A percentile compares a stretch with the other conserved stretches of the same genome.
These are phyloP conservation scores for Keqinozyma sinolaborantium DNA, from an alignment of 1,139 yeast species.

Conservation along the genomic window DNA sequence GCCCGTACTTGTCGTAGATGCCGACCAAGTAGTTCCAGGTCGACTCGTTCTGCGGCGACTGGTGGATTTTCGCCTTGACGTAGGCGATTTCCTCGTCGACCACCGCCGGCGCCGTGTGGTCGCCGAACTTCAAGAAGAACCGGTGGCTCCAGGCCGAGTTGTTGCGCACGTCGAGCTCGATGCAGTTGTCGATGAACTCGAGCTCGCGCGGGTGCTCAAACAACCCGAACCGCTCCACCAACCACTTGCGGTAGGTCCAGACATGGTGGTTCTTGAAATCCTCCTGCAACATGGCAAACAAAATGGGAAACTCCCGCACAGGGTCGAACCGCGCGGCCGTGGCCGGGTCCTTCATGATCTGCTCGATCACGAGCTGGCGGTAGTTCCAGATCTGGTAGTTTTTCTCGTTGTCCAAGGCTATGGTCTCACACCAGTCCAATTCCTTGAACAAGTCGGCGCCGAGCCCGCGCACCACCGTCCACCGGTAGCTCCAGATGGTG, in stretches of 20 bases:
- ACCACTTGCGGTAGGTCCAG: conserved; percentile 91
- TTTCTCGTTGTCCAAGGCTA: conserved; percentile 76
- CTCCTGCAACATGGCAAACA: conserved; percentile 63
- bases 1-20: conserved; percentile 35
- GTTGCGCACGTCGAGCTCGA: conserved; percentile 69
- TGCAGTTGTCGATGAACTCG: conserved; percentile 44
- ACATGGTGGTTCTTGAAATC: conserved; percentile 94
- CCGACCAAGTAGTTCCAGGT: conserved; percentile 83
- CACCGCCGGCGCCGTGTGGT: conserved; percentile 8
- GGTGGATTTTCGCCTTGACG: conserved; percentile 40
- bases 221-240: conserved; percentile 51
- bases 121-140: conserved; percentile 49
- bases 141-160: conserved; percentile 96
- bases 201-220: conserved; percentile 47
- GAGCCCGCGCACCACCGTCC: conserved; percentile 46
- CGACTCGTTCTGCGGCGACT: conserved; percentile 82
- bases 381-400: conserved; percentile 97
- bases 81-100: conserved; percentile 34
- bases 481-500: conserved; percentile 84
- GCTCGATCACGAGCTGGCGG: conserved; percentile 57
- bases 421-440: conserved; percentile 71
- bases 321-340: conserved; percentile 30
- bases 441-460: conserved; percentile 43
- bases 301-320: conserved; percentile 58
- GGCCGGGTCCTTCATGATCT: conserved; percentile 17